Evolutionary conservation across 345 rosid genomes (phyloP).

Genomic region (Eucalyptus caleyi): DNA sequence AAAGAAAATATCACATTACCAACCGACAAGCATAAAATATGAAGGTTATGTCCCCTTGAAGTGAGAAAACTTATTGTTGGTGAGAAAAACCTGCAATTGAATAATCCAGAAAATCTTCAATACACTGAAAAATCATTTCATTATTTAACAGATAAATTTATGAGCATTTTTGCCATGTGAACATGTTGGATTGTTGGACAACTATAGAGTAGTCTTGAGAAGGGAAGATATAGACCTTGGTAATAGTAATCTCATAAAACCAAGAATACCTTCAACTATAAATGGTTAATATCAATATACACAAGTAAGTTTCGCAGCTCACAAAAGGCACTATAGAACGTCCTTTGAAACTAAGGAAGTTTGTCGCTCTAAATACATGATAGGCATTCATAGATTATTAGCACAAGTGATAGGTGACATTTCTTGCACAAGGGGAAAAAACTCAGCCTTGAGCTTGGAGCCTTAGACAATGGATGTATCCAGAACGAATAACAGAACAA

Average conservation of each 20-base stretch:
- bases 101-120: background rate
- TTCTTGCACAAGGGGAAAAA: background rate
- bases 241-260: background rate
- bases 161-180: background rate
- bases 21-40: conserved; percentile 57
- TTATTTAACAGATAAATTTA: background rate
- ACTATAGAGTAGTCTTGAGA: background rate
- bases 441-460: background rate
- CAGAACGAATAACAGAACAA: background rate
- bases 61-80: conserved; percentile 68
- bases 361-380: background rate
- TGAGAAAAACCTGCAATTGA: conserved; percentile 69
- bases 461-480: background rate
- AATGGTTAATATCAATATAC: background rate
- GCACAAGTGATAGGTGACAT: background rate
- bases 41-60: conserved; percentile 54
- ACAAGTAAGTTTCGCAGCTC: background rate
- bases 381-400: background rate
- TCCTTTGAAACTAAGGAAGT: background rate
- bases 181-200: background rate
- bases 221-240: background rate
- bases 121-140: background rate
- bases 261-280: background rate
- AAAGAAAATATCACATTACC: conserved; percentile 32
- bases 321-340: background rate